Percentiles rank a stretch among this genome's conserved stretches.
phyloP scores from a whole-genome alignment of 352 stramenopile species.

The Chrysophaeum taylorii region DNA sequence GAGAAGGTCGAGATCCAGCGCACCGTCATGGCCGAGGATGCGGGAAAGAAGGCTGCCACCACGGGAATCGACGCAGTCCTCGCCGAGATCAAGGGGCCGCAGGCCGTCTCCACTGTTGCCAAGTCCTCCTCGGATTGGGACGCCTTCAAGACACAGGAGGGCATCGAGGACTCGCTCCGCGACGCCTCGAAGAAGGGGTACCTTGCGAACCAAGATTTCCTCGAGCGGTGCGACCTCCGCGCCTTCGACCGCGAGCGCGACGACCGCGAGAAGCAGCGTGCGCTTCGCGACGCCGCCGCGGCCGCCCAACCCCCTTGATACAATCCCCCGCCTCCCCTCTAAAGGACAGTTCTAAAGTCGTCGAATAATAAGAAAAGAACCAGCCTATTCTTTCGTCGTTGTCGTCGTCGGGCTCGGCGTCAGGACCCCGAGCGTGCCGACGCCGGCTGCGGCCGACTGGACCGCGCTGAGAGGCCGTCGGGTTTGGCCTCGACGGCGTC shows the following conservation, averaged over 20 bases:
- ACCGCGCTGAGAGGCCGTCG: no score
- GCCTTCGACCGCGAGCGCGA: conserved; percentile 47
- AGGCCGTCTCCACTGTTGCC: conserved; percentile 83
- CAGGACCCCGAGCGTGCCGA: no score
- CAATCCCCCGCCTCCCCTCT: no score
- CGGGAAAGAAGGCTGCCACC: neutral
- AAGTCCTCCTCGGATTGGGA: conserved; percentile 90
- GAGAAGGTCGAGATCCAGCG: neutral
- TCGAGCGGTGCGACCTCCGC: conserved; percentile 65
- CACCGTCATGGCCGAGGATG: neutral
- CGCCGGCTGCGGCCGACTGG: no score
- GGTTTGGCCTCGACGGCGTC: no score
- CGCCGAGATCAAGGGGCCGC: conserved; percentile 62
- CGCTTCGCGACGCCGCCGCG: neutral
- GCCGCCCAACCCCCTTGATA: no score
- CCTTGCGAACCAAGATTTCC: conserved; percentile 88
- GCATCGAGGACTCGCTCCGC: conserved; percentile 76
- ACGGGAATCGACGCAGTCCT: conserved; percentile 67
- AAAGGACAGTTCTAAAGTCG: no score
- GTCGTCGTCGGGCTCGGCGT: no score
- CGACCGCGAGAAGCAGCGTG: neutral
- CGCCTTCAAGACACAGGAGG: conserved; percentile 78
- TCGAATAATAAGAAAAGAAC: no score
- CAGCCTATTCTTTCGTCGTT: no score
- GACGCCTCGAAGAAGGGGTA: conserved; percentile 83